Evolutionary conservation across 1,284 basidiomycete species (phyloP).

Genomic region (Sanguinoderma infundibulare): DNA sequence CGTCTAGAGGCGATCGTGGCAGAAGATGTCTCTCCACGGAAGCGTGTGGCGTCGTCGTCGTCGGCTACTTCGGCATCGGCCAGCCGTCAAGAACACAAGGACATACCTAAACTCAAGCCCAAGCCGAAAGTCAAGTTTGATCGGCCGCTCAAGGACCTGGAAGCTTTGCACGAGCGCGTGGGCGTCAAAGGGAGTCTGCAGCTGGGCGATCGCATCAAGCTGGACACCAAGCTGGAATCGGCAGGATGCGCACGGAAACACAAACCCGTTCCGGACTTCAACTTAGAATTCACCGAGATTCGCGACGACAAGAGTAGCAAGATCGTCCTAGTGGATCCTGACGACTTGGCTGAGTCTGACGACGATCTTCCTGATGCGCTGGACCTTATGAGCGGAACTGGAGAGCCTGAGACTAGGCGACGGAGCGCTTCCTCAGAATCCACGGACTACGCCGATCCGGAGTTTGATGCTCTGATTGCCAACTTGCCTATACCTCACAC

Average conservation of each 20-base stretch:
- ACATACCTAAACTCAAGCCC: conserved; percentile 20
- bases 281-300: conserved; percentile 56
- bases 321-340: conserved; percentile 14
- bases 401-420: conserved; percentile 3
- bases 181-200: conserved; percentile 46
- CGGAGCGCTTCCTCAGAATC: conserved; percentile 17
- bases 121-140: conserved; percentile 34
- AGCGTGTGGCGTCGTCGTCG: neutral
- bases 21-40: conserved; percentile 2
- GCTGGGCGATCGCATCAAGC: conserved; percentile 48
- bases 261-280: conserved; percentile 49
- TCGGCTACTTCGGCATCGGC: neutral
- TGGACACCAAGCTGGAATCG: conserved; percentile 33
- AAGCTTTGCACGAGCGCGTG: conserved; percentile 49
- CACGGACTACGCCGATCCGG: conserved; percentile 43
- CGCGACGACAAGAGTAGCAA: conserved; percentile 33
- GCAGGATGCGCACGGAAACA: conserved; percentile 15
- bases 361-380: conserved; percentile 51
- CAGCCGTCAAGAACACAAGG: neutral
- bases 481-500: conserved; percentile 17
- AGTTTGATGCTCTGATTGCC: conserved; percentile 42
- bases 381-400: conserved; percentile 35
- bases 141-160: conserved; percentile 44
- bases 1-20: conserved; percentile 28
- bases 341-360: conserved; percentile 34